Evolutionary conservation across 2,329 filamentous ascomycete genomes (phyloP).

Genomic region (Cytospora leucostoma): DNA sequence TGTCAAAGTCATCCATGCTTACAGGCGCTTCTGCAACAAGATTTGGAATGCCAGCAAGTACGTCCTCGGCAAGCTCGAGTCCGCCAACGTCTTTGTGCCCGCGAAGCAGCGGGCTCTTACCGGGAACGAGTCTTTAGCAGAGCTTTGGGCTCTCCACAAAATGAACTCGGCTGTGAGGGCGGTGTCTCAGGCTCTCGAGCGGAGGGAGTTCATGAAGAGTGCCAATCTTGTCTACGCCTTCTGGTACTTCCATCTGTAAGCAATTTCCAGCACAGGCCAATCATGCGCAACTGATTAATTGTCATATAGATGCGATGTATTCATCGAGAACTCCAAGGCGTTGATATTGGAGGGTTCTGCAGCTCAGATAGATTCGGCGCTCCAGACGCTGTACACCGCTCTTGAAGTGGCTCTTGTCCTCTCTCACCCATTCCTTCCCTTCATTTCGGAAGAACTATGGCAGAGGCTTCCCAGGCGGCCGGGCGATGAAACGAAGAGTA

Average conservation of each 20-base stretch:
- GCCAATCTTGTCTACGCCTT: slow-evolving; percentile 75
- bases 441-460: slow-evolving; percentile 80
- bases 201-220: slow-evolving; percentile 72
- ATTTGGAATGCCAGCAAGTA: slow-evolving; percentile 97
- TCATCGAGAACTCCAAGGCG: slow-evolving; percentile 81
- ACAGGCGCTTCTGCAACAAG: slow-evolving; percentile 97
- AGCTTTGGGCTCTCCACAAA: slow-evolving; percentile 76
- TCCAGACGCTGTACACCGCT: slow-evolving; percentile 79
- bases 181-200: slow-evolving; percentile 66
- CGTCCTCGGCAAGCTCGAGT: slow-evolving; percentile 71
- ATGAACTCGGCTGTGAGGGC: slow-evolving; percentile 71
- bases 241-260: slow-evolving; percentile 69
- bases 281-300: too few species aligned
- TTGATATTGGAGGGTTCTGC: slow-evolving; percentile 75
- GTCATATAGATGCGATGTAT: slow-evolving; percentile 63
- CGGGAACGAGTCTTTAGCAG: slow-evolving; percentile 64
- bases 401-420: slow-evolving; percentile 74
- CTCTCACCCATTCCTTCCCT: slow-evolving; percentile 84
- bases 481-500: slow-evolving; percentile 68
- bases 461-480: slow-evolving; percentile 76
- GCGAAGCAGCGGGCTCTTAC: slow-evolving; percentile 53
- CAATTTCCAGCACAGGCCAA: too few species aligned
- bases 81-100: slow-evolving; percentile 56
- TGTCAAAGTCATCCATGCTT: slow-evolving; percentile 88
- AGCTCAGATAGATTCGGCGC: slow-evolving; percentile 71